Evolutionary conservation across 768 basidiomycete species (phyloP), one percentile per base, ranked within the genome.

Genomic region (Suillus hirtellus): DNA sequence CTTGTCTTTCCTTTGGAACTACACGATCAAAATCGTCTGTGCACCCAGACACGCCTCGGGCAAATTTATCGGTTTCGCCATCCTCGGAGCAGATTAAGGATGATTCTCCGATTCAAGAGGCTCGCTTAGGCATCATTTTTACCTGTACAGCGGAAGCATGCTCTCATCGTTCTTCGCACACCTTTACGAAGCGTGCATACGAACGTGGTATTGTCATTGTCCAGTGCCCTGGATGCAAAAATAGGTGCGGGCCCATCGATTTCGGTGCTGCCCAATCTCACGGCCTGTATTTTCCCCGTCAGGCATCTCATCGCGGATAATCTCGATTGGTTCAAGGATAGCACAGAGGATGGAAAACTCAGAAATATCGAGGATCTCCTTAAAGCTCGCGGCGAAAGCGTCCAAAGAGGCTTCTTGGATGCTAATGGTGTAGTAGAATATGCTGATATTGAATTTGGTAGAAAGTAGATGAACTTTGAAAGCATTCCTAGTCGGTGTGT

Each of bases 301-400:
- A 93, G 91, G 37, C 91, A 93, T 74, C 77, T 95, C 11, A 93
- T 95, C 67, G 95, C 95, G 4, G 95, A 96, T 71, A 89, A 96
- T 69, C 76, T 96, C 14, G 91, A 90, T 1, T 96, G 95, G 95
- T 96, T 96, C 79, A 88, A 92, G 69, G 92, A 95, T 35, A 83
- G 79, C 64, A 94, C 90, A 6, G 76, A 86, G 64, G 86, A 86
- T 5, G 92, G 92, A 6, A 87, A 85, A 64, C 75, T 90, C 31
- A 84, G 80, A 61, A 97, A 91, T 1, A 79, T 99, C 4, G 96
- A 98, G 73, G 92, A 95, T 63, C 75, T 98, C 15, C 75, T 97
- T 63, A 81, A 79, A 40, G 87, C 83, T 0, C 89, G 88, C 60
- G 96, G 96, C 1, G 95, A 98, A 77, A 80, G 76, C 52, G 88